Conservation (phyloP, 306 rosid species). For the Vachellia collinsii region DNA sequence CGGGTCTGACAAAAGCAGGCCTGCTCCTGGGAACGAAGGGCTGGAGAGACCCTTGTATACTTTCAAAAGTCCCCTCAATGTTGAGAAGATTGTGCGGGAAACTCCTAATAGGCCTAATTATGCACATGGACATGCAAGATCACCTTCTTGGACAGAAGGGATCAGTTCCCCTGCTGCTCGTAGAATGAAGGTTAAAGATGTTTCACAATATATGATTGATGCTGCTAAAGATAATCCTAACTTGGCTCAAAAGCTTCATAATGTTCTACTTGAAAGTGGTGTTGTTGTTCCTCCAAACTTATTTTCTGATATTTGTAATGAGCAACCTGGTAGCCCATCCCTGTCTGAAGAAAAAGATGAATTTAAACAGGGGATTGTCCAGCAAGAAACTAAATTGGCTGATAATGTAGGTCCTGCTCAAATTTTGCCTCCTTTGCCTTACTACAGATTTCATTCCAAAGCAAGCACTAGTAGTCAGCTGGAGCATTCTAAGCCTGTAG, state of each 20-base stretch:
- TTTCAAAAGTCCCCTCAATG: slow-evolving; percentile 44
- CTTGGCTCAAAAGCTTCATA: slow-evolving; percentile 88
- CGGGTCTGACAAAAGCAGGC: slow-evolving; percentile 52
- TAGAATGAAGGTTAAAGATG: slow-evolving; percentile 80
- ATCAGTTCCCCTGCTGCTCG: slow-evolving; percentile 77
- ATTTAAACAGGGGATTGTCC: slow-evolving; percentile 43
- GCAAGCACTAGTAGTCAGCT: slow-evolving; percentile 56
- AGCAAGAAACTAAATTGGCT: slow-evolving; percentile 44
- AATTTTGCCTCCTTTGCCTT: slow-evolving; percentile 71
- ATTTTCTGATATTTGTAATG: slow-evolving; percentile 72
- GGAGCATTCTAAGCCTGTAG: slow-evolving; percentile 59
- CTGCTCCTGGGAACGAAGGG: slow-evolving; percentile 48
- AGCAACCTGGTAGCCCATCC: slow-evolving; percentile 53
- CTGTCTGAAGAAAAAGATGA: slow-evolving; percentile 52
- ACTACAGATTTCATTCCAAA: slow-evolving; percentile 51
- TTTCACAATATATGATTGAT: slow-evolving; percentile 95
- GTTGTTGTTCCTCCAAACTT: slow-evolving; percentile 91
- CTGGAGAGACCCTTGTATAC: slow-evolving; percentile 39
- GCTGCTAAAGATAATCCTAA: slow-evolving; percentile 97
- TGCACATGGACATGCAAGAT: slow-evolving; percentile 67
- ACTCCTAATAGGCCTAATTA: slow-evolving; percentile 57
- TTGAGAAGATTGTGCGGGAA: slow-evolving; percentile 55
- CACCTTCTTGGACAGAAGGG: slow-evolving; percentile 99
- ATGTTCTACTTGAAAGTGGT: slow-evolving; percentile 93
- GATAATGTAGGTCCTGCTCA: slow-evolving; percentile 45